Percentiles rank a stretch among this genome's conserved stretches.
Conservation (phyloP, 805 yeast species). For the Wickerhamomyces canadensis region DNA sequence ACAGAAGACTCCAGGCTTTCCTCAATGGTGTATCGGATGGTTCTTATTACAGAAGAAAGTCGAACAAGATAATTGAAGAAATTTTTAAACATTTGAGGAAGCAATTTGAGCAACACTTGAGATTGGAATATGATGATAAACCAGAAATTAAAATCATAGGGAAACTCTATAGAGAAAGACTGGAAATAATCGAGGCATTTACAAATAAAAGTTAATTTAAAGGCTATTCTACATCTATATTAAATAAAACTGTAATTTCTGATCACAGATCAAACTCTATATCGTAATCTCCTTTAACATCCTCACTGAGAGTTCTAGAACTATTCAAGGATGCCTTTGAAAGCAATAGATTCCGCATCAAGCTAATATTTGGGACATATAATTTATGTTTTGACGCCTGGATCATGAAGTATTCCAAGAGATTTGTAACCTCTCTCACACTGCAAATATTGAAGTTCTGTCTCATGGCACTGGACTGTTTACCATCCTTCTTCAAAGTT, state of each 20-base stretch:
- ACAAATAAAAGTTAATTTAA: too few relatives aligned
- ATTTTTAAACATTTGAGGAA: conserved; percentile 28
- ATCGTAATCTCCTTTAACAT: background rate
- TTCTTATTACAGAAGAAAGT: conserved; percentile 27
- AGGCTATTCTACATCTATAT: too few relatives aligned
- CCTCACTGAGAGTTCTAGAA: background rate
- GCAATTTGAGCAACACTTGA: conserved; percentile 20
- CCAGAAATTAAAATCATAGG: conserved; percentile 7
- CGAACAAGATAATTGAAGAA: conserved; percentile 26
- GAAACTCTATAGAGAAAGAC: conserved; percentile 13
- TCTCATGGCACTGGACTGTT: conserved; percentile 11
- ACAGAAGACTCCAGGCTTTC: conserved; percentile 17
- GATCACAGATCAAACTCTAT: conserved; percentile 4
- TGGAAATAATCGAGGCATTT: conserved; percentile 10
- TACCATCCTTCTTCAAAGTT: conserved; percentile 19
- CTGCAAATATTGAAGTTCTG: conserved; percentile 7
- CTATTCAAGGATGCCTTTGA: conserved; percentile 13
- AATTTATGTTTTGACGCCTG: conserved; percentile 12
- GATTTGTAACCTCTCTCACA: conserved; percentile 11
- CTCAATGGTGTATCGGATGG: conserved; percentile 45
- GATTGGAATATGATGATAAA: conserved; percentile 19
- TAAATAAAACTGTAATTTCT: too few relatives aligned
- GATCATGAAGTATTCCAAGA: conserved; percentile 17
- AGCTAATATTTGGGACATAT: conserved; percentile 8
- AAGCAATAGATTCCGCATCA: conserved; percentile 13